phyloP scores from a whole-genome alignment of 1,284 basidiomycete species.

The Cystobasidium sp. region DNA sequence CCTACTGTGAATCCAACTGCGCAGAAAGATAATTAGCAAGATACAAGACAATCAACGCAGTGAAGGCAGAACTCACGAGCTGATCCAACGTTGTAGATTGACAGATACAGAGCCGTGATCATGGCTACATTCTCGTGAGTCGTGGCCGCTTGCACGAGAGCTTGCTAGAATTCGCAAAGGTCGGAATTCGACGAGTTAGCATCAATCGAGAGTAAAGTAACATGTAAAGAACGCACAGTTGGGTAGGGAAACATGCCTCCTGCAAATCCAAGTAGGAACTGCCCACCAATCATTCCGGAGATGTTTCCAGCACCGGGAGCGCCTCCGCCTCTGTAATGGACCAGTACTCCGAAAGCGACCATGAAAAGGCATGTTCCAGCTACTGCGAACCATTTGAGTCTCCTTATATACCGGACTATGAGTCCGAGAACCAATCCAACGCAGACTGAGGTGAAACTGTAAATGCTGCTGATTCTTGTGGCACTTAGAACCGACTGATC shows the following conservation, averaged over 20 bases:
- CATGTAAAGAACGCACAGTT: constrained; percentile 35
- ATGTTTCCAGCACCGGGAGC: constrained; percentile 48
- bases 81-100: constrained; percentile 58
- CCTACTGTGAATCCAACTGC: constrained; percentile 32
- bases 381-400: constrained; percentile 58
- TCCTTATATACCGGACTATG: constrained; percentile 56
- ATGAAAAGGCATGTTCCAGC: constrained; percentile 56
- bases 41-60: neutral
- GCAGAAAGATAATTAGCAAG: neutral
- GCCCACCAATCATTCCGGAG: constrained; percentile 57
- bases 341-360: constrained; percentile 59
- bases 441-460: constrained; percentile 58
- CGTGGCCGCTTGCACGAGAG: constrained; percentile 57
- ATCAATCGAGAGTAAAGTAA: neutral
- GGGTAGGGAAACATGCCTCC: constrained; percentile 59
- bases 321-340: constrained; percentile 57
- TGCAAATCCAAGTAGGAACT: constrained; percentile 59
- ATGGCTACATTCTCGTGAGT: constrained; percentile 59
- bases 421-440: constrained; percentile 57
- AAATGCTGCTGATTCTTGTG: constrained; percentile 58
- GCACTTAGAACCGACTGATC: constrained; percentile 56
- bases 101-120: constrained; percentile 57
- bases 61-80: neutral
- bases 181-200: neutral
- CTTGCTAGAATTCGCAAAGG: constrained; percentile 49